Percentiles rank a stretch among this genome's conserved stretches.
These are phyloP conservation scores for Takakia lepidozioides DNA, from an alignment of 225 moss, liverwort and hornwort species.

Conservation along the genomic window DNA sequence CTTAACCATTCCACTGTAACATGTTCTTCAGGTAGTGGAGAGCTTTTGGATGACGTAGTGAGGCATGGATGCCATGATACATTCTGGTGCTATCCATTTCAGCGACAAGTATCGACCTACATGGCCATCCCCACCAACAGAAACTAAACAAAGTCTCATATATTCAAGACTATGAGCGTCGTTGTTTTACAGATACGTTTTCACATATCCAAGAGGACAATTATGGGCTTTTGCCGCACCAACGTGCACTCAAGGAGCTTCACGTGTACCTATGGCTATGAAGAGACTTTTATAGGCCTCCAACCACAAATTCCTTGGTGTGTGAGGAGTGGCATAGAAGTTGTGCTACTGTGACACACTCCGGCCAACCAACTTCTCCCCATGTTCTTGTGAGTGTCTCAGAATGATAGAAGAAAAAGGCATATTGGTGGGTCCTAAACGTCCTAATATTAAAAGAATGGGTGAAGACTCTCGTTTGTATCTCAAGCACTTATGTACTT, in stretches of 20 bases:
- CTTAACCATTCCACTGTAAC: too few species aligned
- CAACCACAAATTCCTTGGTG: neutral
- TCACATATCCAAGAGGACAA: neutral
- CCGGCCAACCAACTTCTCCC: neutral
- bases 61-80: conserved; percentile 2
- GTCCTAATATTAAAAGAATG: neutral
- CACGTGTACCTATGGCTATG: neutral
- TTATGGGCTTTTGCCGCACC: neutral
- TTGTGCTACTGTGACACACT: neutral
- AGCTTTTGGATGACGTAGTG: neutral
- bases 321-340: conserved; percentile 1
- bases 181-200: too few species aligned
- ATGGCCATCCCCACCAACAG: neutral
- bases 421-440: neutral
- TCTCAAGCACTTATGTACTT: too few species aligned
- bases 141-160: too few species aligned
- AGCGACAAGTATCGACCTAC: neutral
- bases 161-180: too few species aligned
- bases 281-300: neutral
- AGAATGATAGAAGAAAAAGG: conserved; percentile 5
- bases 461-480: neutral
- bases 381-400: neutral
- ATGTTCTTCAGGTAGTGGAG: too few species aligned
- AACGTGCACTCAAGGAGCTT: neutral
- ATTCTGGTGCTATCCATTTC: neutral